phyloP scores from a whole-genome alignment of 352 stramenopile species.

The Phytophthora agathidicida region DNA sequence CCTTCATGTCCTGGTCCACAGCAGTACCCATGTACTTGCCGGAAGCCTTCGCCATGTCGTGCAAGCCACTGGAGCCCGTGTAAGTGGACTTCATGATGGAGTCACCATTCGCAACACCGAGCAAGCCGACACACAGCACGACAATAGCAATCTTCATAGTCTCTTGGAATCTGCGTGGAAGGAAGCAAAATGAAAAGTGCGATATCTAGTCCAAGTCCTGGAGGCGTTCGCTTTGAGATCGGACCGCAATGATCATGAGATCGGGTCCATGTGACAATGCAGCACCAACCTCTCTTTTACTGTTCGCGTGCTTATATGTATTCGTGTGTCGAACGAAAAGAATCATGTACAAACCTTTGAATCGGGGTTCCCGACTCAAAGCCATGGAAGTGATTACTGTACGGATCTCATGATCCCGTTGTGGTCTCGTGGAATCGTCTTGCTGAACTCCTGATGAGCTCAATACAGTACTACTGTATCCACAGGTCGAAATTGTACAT shows the following conservation, averaged over 20 bases:
- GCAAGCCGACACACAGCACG: constrained; percentile 8
- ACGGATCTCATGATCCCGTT: constrained; percentile 5
- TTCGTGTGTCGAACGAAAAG: not conserved
- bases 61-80: constrained; percentile 23
- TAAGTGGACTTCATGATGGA: constrained; percentile 32
- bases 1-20: constrained; percentile 27
- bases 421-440: constrained; percentile 6
- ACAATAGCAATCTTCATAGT: constrained; percentile 26
- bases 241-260: constrained; percentile 12
- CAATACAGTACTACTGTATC: too few species aligned
- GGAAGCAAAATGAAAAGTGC: constrained; percentile 9
- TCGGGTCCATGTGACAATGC: constrained; percentile 9
- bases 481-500: too few species aligned
- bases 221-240: constrained; percentile 1
- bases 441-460: too few species aligned
- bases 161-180: not conserved
- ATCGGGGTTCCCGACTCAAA: constrained; percentile 6
- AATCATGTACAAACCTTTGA: too few species aligned
- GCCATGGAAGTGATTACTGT: not conserved
- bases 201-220: not conserved
- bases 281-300: constrained; percentile 12
- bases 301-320: not conserved
- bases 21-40: constrained; percentile 44
- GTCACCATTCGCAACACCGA: constrained; percentile 14
- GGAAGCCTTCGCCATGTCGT: constrained; percentile 29